phyloP scores from a whole-genome alignment of 345 rosid species.

The Laguncularia racemosa region DNA sequence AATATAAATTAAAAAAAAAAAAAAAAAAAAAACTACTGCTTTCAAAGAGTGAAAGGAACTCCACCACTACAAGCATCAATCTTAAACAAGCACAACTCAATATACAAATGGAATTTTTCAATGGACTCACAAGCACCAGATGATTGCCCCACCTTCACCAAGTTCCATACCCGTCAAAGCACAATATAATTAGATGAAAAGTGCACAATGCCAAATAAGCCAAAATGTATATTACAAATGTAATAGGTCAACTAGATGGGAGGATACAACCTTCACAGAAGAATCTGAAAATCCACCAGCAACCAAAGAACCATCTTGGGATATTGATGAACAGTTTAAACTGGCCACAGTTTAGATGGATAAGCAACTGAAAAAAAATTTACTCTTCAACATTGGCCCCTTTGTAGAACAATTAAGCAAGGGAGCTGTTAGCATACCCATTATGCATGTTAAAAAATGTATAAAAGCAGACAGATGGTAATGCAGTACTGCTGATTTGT shows the following conservation, averaged over 20 bases:
- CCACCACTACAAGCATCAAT: too few relatives aligned
- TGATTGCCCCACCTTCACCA: slow-evolving; percentile 88
- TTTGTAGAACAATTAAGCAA: background rate
- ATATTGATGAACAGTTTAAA: slow-evolving; percentile 82
- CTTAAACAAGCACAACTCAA: too few relatives aligned
- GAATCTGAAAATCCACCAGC: slow-evolving; percentile 98
- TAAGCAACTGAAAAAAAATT: too few relatives aligned
- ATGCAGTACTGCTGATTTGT: slow-evolving; percentile 63
- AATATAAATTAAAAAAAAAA: too few relatives aligned
- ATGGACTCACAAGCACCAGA: slow-evolving; percentile 42
- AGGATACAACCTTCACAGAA: slow-evolving; percentile 60
- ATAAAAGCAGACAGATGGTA: slow-evolving; percentile 93
- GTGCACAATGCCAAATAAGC: too few relatives aligned
- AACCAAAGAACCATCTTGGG: slow-evolving; percentile 96
- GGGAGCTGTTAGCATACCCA: slow-evolving; percentile 37
- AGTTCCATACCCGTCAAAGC: slow-evolving; percentile 75
- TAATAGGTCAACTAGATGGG: background rate
- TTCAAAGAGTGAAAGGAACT: too few relatives aligned
- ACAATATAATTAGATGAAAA: slow-evolving; percentile 18
- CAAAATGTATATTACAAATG: slow-evolving; percentile 4
- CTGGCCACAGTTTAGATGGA: slow-evolving; percentile 19
- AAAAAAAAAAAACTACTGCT: too few relatives aligned
- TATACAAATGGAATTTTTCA: too few relatives aligned
- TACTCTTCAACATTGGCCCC: too few relatives aligned
- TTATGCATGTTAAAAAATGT: slow-evolving; percentile 90